A percentile compares a stretch with the other conserved stretches of the same genome.
These are phyloP conservation scores for Bisporella sp. DNA, from an alignment of 2,329 filamentous ascomycete species.

Conservation along the genomic window DNA sequence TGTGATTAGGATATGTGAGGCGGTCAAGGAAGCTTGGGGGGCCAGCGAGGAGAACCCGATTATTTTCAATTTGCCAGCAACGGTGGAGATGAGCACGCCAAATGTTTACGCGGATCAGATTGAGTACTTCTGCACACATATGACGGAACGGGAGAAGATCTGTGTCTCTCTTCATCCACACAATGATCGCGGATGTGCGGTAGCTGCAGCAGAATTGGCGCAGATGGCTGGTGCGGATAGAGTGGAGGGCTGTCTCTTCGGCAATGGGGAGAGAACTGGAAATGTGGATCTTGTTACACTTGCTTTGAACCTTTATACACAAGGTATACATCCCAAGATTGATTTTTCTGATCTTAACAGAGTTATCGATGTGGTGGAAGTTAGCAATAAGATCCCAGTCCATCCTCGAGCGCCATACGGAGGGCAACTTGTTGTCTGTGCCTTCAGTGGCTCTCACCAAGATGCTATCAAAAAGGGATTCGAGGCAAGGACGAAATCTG, in stretches of 20 bases:
- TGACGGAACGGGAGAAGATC: constrained; percentile 78
- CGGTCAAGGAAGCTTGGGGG: constrained; percentile 90
- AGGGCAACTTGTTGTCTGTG: constrained; percentile 83
- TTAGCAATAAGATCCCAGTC: constrained; percentile 90
- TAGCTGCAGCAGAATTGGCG: constrained; percentile 83
- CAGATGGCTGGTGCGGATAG: constrained; percentile 95
- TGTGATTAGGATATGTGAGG: constrained; percentile 76
- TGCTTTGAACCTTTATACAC: constrained; percentile 89
- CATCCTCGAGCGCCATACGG: constrained; percentile 87
- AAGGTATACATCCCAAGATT: constrained; percentile 76
- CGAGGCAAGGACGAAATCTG: constrained; percentile 57
- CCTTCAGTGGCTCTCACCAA: constrained; percentile 88
- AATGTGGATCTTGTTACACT: constrained; percentile 94
- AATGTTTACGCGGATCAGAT: constrained; percentile 96
- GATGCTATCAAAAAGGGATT: constrained; percentile 96
- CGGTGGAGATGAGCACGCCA: constrained; percentile 88
- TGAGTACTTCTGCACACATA: constrained; percentile 87
- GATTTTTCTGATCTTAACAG: constrained; percentile 86
- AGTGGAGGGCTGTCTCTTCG: constrained; percentile 90
- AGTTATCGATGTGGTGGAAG: constrained; percentile 84
- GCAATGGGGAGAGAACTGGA: constrained; percentile 91
- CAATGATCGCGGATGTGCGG: constrained; percentile 86
- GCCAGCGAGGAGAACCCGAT: constrained; percentile 73
- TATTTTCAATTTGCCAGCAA: constrained; percentile 95
- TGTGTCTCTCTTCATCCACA: constrained; percentile 89